phyloP scores from a whole-genome alignment of 495 filamentous ascomycete genomes.

The Daldinia grandis region DNA sequence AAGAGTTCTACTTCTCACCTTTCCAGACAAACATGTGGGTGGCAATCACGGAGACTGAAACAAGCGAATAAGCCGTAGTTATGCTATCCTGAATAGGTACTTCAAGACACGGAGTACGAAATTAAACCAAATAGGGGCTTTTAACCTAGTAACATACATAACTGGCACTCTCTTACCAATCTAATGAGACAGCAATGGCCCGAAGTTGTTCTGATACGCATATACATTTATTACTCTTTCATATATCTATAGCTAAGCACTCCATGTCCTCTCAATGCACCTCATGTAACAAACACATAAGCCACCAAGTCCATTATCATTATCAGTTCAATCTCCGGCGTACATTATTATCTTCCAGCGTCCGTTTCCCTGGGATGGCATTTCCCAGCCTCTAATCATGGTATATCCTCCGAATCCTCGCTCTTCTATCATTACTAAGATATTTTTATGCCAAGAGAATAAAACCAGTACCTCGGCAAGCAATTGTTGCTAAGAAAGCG shows the following conservation, averaged over 20 bases:
- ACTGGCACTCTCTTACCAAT: not conserved
- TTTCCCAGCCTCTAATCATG: not conserved
- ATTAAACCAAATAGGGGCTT: not conserved
- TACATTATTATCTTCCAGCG: not conserved
- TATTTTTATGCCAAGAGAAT: constrained; percentile 8
- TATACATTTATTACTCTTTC: not conserved
- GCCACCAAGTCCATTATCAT: constrained; percentile 5
- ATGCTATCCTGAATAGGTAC: not conserved
- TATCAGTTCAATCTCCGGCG: not conserved
- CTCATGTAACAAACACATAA: not conserved
- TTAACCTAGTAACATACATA: not conserved
- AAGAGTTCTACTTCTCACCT: not conserved
- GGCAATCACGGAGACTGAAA: not conserved
- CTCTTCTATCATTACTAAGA: not conserved
- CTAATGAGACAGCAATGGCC: not conserved
- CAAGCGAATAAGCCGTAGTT: not conserved
- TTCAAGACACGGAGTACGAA: not conserved
- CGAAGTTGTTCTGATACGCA: not conserved
- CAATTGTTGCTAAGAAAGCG: not conserved
- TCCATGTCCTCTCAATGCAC: not conserved
- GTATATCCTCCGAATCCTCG: not conserved
- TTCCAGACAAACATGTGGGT: not conserved
- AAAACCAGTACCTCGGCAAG: no score
- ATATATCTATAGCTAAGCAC: not conserved
- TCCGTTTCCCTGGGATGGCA: not conserved